Evolutionary conservation across 805 yeast genomes (phyloP).

Genomic region (Ogataea salicorniae): DNA sequence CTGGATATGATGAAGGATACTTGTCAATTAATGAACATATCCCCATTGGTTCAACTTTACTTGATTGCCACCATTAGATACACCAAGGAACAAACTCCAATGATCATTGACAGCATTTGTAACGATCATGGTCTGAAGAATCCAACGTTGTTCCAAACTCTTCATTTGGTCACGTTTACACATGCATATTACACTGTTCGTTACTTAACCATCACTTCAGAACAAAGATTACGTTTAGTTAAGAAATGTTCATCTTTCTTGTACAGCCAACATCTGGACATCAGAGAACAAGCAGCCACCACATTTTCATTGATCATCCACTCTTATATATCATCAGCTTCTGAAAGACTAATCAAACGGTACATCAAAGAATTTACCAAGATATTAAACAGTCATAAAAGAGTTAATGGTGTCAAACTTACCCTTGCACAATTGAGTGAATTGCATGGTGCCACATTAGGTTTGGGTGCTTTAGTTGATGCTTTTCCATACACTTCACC

Average conservation of each 20-base stretch:
- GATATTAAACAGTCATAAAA: slow-evolving; percentile 33
- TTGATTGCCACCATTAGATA: slow-evolving; percentile 45
- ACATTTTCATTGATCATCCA: slow-evolving; percentile 81
- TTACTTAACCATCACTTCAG: slow-evolving; percentile 44
- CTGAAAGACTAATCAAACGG: slow-evolving; percentile 36
- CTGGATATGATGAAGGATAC: slow-evolving; percentile 71
- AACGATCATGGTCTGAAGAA: slow-evolving; percentile 31
- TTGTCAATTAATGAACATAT: slow-evolving; percentile 61
- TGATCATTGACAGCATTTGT: slow-evolving; percentile 41
- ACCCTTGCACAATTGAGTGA: slow-evolving; percentile 38
- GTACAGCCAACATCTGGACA: slow-evolving; percentile 62
- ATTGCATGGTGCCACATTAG: slow-evolving; percentile 83
- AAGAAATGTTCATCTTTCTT: slow-evolving; percentile 47
- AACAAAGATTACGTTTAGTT: slow-evolving; percentile 47
- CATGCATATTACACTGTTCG: slow-evolving; percentile 71
- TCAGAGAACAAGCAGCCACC: slow-evolving; percentile 65
- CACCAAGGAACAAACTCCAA: slow-evolving; percentile 36
- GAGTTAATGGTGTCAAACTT: slow-evolving; percentile 28
- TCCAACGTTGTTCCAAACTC: slow-evolving; percentile 56
- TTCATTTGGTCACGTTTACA: slow-evolving; percentile 61
- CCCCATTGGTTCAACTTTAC: slow-evolving; percentile 45
- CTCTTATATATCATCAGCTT: slow-evolving; percentile 44
- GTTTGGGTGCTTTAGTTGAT: slow-evolving; percentile 79
- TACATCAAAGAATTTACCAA: slow-evolving; percentile 41
- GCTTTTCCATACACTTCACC: slow-evolving; percentile 92